phyloP scores from a whole-genome alignment of 208 protist genomes.

The Acanthamoeba lenticulata region DNA sequence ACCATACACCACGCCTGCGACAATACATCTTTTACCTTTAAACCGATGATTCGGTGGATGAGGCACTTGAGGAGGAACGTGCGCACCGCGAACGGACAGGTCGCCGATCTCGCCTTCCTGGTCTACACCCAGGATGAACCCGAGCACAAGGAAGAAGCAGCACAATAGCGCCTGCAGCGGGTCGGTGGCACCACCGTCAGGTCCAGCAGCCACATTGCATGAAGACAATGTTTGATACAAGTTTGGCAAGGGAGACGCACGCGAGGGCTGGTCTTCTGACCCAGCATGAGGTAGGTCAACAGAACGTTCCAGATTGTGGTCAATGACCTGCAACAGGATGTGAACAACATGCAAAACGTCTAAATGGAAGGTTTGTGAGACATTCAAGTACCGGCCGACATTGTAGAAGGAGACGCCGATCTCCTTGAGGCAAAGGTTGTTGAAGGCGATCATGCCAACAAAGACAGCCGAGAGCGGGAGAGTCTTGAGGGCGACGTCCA shows the following conservation, averaged over 20 bases:
- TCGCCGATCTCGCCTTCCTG: constrained; percentile 20
- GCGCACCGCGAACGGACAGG: background rate
- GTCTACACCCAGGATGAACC: background rate
- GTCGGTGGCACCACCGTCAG: background rate
- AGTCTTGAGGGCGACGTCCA: constrained; percentile 68
- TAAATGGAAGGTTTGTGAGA: background rate
- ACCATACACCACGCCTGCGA: constrained; percentile 63
- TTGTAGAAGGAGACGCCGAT: constrained; percentile 87
- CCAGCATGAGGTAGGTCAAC: constrained; percentile 66
- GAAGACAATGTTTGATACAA: background rate
- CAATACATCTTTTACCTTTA: too few relatives aligned
- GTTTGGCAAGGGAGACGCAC: background rate
- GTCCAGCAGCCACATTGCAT: constrained; percentile 53
- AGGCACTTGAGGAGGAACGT: too few relatives aligned
- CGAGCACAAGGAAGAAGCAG: background rate
- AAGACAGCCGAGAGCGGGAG: constrained; percentile 84
- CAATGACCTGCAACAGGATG: constrained; percentile 64
- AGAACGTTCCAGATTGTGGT: constrained; percentile 72
- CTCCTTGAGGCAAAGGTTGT: constrained; percentile 89
- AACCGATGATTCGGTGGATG: too few relatives aligned
- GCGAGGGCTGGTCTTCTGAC: constrained; percentile 48
- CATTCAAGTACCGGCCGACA: background rate
- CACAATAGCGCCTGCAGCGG: background rate
- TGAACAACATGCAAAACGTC: too few relatives aligned
- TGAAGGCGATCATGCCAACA: constrained; percentile 86